These are phyloP conservation scores for Dimocarpus longan DNA, from an alignment of 345 rosid species.

Conservation along the genomic window DNA sequence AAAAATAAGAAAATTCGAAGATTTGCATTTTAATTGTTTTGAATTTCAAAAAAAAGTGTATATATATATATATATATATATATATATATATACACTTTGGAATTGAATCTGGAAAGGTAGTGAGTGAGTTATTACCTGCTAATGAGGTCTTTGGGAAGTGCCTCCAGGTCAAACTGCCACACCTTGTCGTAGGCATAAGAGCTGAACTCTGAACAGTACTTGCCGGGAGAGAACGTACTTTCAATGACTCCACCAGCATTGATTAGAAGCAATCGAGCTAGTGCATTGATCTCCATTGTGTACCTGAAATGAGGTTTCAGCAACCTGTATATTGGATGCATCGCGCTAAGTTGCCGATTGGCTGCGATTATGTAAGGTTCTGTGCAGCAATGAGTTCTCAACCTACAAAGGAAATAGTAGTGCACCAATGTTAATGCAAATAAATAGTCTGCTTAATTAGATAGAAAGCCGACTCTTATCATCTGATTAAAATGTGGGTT, in stretches of 20 bases:
- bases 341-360: background rate
- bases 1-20: too few relatives aligned
- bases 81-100: too few relatives aligned
- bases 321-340: background rate
- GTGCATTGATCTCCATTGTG: background rate
- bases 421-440: background rate
- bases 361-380: background rate
- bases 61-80: too few relatives aligned
- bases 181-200: background rate
- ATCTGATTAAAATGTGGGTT: too few relatives aligned
- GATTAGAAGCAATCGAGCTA: background rate
- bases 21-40: background rate
- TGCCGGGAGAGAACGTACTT: constrained; percentile 19
- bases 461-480: too few relatives aligned
- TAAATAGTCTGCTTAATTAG: background rate
- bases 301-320: background rate
- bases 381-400: background rate
- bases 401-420: background rate
- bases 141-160: background rate
- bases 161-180: background rate
- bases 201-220: background rate
- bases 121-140: background rate
- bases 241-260: constrained; percentile 9
- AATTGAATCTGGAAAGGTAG: background rate
- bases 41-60: too few relatives aligned